These are phyloP conservation scores for Wallacemonas sp. DNA, from an alignment of 208 protist species.

Conservation along the genomic window DNA sequence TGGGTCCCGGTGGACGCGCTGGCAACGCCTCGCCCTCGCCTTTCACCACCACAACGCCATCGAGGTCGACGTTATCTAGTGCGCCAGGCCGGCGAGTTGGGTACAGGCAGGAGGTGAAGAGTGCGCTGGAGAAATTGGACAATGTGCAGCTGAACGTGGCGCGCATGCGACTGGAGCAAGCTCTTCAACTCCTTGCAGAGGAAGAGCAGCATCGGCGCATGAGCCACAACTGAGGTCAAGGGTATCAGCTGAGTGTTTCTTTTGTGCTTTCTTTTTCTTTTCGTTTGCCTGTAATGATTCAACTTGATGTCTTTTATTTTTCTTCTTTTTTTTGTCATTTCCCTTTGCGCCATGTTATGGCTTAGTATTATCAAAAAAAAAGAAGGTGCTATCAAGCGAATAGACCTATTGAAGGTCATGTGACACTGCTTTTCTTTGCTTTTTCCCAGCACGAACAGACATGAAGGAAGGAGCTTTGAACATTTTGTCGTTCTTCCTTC, in stretches of 20 bases:
- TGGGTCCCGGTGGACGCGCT: too few species aligned
- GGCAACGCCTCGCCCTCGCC: background rate
- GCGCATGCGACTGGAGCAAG: conserved; percentile 32
- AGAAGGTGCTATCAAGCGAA: too few species aligned
- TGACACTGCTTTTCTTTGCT: too few species aligned
- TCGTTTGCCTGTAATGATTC: background rate
- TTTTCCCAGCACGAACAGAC: too few species aligned
- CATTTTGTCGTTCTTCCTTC: too few species aligned
- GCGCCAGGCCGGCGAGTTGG: background rate
- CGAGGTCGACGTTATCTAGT: background rate
- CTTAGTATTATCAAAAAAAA: too few species aligned
- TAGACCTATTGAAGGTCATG: too few species aligned
- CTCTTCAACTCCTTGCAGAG: conserved; percentile 19
- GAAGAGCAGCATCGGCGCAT: conserved; percentile 15
- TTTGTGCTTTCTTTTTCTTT: conserved; percentile 19
- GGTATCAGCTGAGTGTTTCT: conserved; percentile 6
- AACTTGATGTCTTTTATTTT: background rate
- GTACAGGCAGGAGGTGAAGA: conserved; percentile 30
- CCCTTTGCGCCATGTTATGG: background rate
- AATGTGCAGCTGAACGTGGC: conserved; percentile 37
- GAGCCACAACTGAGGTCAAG: background rate
- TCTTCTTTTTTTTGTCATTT: conserved; percentile 7
- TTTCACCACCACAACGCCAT: background rate
- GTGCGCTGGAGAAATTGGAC: conserved; percentile 23
- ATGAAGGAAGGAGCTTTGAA: too few species aligned